Base-by-base conservation (phyloP, 2,329 filamentous ascomycete species). In the Apiospora arundinis region DNA sequence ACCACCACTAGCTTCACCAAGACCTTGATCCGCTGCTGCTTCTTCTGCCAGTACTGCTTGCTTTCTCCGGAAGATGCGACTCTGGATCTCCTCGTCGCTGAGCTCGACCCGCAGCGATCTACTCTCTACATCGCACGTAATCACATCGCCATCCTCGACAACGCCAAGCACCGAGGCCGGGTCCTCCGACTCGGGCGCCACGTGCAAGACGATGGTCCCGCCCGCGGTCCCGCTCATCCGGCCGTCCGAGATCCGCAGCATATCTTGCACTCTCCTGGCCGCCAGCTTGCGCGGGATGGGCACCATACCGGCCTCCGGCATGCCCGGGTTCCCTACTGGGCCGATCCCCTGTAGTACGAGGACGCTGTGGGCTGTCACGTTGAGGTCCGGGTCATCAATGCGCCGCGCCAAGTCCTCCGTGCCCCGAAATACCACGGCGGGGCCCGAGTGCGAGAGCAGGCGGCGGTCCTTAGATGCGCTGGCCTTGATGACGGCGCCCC, bases 261-360 rank as follows among this genome's bases (percentile, higher is more conserved):
- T 91, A 73, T 97, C 96, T 18, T 85, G 87, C 5, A 97, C 87
- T 11, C 92, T 92, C 0, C 90, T 90, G 0, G 92, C 90, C 0
- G 93, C 94, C 42, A 92, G 90, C 68, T 95, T 94, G 78, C 95
- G 93, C 21, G 97, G 90, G 32, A 89, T 88, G 0, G 87, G 87
- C 0, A 89, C 83, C 37, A 89, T 79, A 0, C 87, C 87, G 70
- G 96, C 94, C 81, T 98, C 95, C 1, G 95, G 95, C 95, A 98
- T 98, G 16, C 95, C 95, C 0, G 95, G 95, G 1, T 94, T 94
- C 25, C 95, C 95, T 69, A 96, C 93, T 0, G 95, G 95, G 0
- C 95, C 95, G 77, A 98, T 95, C 73, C 95, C 95, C 74, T 95
- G 91, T 37, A 98, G 91, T 4, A 98, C 91, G 0, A 97, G 85